These are phyloP conservation scores for Acanthamoeba polyphaga DNA, from an alignment of 208 protist genomes.

Conservation along the genomic window DNA sequence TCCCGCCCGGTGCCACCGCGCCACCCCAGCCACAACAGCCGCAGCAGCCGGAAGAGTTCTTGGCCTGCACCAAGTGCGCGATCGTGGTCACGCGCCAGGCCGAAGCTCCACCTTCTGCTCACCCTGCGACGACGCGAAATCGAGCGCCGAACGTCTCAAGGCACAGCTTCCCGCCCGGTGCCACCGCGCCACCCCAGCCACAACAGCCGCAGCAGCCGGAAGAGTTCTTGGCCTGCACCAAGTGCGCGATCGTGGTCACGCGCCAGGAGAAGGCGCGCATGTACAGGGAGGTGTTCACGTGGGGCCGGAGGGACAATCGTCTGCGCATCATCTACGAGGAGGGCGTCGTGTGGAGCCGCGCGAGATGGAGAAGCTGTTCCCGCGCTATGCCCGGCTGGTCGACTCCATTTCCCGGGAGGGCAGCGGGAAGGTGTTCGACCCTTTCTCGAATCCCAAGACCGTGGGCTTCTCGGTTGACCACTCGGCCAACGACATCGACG, in stretches of 20 bases:
- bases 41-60: neutral
- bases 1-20: neutral
- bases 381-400: slow-evolving; percentile 16
- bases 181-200: neutral
- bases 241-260: slow-evolving; percentile 34
- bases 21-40: neutral
- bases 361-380: slow-evolving; percentile 39
- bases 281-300: slow-evolving; percentile 25
- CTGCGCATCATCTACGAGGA: slow-evolving; percentile 42
- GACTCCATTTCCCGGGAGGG: neutral
- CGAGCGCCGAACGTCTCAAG: neutral
- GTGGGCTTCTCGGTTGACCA: neutral
- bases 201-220: neutral
- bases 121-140: neutral
- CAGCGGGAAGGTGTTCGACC: neutral
- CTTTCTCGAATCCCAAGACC: slow-evolving; percentile 23
- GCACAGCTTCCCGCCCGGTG: neutral
- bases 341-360: neutral
- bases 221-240: slow-evolving; percentile 7
- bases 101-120: slow-evolving; percentile 42
- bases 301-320: neutral
- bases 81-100: slow-evolving; percentile 14
- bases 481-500: neutral
- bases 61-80: slow-evolving; percentile 24
- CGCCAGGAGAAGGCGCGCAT: slow-evolving; percentile 47